Evolutionary conservation across 2,329 filamentous ascomycete genomes (phyloP).

Genomic region (Aspergillus neoniger): DNA sequence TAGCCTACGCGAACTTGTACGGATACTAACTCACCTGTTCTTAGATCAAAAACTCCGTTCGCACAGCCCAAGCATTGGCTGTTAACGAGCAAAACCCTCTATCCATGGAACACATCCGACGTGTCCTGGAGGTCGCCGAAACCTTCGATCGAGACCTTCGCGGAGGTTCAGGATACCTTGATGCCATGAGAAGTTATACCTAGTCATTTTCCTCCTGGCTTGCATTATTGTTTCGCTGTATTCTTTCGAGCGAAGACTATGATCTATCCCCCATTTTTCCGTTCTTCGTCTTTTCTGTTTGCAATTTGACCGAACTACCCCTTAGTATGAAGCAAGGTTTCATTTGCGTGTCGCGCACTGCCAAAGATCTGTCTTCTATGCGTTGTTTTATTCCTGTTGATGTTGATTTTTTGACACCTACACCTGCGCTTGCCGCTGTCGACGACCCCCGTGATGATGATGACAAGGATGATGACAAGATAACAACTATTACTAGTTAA

Average conservation of each 20-base stretch:
- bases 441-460: not conserved
- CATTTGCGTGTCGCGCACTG: no score
- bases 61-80: slow-evolving; percentile 79
- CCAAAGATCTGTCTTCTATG: no score
- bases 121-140: slow-evolving; percentile 81
- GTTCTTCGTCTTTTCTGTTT: no score
- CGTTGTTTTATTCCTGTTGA: no score
- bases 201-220: slow-evolving; percentile 21
- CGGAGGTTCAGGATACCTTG: slow-evolving; percentile 75
- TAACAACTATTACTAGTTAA: not conserved
- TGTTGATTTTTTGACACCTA: no score
- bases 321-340: no score
- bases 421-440: no score
- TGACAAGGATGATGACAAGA: not conserved
- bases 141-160: slow-evolving; percentile 82
- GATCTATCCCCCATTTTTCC: no score
- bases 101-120: slow-evolving; percentile 75
- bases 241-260: not conserved
- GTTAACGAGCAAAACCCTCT: slow-evolving; percentile 71
- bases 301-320: no score
- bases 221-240: not conserved
- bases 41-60: slow-evolving; percentile 86
- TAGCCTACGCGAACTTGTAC: not conserved
- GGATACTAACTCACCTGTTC: slow-evolving; percentile 1
- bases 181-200: slow-evolving; percentile 78